Evolutionary conservation across 768 basidiomycete genomes (phyloP), one percentile per base, ranked within the genome.

Genomic region (Rhodotorula kratochvilovae): DNA sequence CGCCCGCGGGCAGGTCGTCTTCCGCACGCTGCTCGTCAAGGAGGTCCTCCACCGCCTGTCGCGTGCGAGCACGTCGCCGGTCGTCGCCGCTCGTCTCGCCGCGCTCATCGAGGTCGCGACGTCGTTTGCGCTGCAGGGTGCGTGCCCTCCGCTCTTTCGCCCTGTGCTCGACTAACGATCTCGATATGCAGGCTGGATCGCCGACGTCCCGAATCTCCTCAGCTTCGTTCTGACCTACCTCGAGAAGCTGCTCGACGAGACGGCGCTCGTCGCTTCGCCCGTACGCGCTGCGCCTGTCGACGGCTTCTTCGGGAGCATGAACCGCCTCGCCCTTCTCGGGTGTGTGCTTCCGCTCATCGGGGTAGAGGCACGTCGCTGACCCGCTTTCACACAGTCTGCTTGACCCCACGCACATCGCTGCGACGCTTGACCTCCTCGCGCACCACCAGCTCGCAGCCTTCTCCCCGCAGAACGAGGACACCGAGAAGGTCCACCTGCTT

Each of bases 211-310:
- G 4, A 3, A 3, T 6, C 33, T 66, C 2, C 36, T 59, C n/a
- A 36, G n/a, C 27, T 66, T 58, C 48, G 11, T 36, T n/a, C 35
- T 66, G 25, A 4, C 33, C 4, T 66, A 59, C n/a, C 3, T n/a
- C 17, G 64, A 66, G n/a, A 66, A 66, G 64, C 56, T 66, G 27
- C 27, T 66, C 35, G 64, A 57, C 56, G 56, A 66, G 33, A 57
- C 64, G 3, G 56, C 55, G 13, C 57, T 66, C 35, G 64, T 31
- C 35, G 33, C 48, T 2, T 35, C 48, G 35, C 57, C 64, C 3
- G 35, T n/a, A 1, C 56, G 36, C 11, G 27, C 35, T 10, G 43
- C 8, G 11, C 27, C 46, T 2, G 15, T 50, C 36, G 36, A 25
- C 10, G 3, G 10, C 21, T 27, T 66, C n/a, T 58, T 50, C 56